These are phyloP conservation scores for Albatrellus sp. DNA, from an alignment of 1,284 basidiomycete species.

Conservation along the genomic window DNA sequence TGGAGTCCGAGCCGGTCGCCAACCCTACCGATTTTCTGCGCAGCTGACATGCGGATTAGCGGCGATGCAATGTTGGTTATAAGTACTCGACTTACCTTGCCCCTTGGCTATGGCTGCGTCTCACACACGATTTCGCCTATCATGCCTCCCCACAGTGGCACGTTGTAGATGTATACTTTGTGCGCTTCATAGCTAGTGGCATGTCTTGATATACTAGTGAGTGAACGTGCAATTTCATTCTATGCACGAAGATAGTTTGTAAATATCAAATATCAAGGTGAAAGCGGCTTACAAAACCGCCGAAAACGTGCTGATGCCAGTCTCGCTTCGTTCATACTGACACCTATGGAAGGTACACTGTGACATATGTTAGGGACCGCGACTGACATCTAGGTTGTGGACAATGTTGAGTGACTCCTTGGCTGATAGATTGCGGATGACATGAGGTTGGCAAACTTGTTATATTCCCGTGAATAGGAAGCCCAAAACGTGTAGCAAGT, in stretches of 20 bases:
- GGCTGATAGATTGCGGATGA: no score
- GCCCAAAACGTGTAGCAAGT: no score
- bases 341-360: constrained; percentile 30
- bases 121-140: constrained; percentile 33
- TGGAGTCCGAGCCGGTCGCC: constrained; percentile 31
- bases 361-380: no score
- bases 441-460: no score
- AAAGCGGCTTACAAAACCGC: constrained; percentile 28
- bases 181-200: constrained; percentile 56
- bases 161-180: constrained; percentile 43
- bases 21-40: constrained; percentile 28
- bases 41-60: constrained; percentile 15
- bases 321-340: constrained; percentile 39
- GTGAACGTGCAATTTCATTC: constrained; percentile 31
- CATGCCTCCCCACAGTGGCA: constrained; percentile 33
- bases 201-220: constrained; percentile 40
- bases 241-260: constrained; percentile 11
- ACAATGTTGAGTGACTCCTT: no score
- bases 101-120: constrained; percentile 44
- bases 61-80: not conserved
- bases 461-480: no score
- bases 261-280: not conserved
- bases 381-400: no score
- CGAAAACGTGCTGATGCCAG: constrained; percentile 47
- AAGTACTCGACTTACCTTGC: constrained; percentile 29